phyloP scores from a whole-genome alignment of 441 rosid species.

The Adansonia madagascariensis region DNA sequence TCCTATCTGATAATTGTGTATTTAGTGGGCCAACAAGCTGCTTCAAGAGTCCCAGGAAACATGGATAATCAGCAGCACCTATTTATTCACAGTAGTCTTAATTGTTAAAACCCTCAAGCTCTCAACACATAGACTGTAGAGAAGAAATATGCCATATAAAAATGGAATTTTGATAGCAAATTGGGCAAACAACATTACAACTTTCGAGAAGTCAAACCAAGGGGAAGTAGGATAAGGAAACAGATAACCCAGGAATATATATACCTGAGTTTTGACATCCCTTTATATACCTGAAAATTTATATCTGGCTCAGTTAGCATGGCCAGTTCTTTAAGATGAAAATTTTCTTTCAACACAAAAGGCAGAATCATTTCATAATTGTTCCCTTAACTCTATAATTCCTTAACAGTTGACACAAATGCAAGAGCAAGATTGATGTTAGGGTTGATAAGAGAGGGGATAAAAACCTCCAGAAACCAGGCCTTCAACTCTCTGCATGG shows the following conservation, averaged over 20 bases:
- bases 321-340: neutral
- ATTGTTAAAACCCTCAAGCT: neutral
- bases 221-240: neutral
- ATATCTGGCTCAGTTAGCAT: neutral
- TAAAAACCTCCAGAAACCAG: conserved; percentile 87
- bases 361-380: neutral
- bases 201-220: neutral
- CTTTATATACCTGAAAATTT: neutral
- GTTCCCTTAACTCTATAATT: neutral
- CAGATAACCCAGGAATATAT: neutral
- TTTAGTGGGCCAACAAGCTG: conserved; percentile 87
- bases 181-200: conserved; percentile 1
- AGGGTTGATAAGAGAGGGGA: neutral
- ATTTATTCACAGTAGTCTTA: conserved; percentile 16
- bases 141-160: neutral
- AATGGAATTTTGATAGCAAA: conserved; percentile 4
- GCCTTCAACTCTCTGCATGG: conserved; percentile 97
- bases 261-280: neutral
- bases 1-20: conserved; percentile 88
- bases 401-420: neutral
- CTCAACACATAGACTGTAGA: neutral
- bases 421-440: neutral
- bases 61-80: conserved; percentile 89
- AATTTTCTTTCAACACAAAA: conserved; percentile 1
- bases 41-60: conserved; percentile 90